These are phyloP conservation scores for Fusarium sp. DNA, from an alignment of 2,329 filamentous ascomycete species.

Conservation along the genomic window DNA sequence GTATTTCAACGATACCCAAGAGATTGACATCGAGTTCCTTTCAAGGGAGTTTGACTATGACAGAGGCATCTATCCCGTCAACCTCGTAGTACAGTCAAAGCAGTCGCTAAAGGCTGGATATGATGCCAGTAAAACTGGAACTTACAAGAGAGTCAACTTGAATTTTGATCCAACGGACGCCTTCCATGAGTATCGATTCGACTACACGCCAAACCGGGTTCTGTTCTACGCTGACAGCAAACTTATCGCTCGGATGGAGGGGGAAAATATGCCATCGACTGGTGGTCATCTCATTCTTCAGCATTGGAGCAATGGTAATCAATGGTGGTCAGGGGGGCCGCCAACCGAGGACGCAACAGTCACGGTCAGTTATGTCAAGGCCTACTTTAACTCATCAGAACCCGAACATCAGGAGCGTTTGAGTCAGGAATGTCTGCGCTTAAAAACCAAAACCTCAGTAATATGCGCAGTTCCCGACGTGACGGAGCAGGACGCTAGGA, in stretches of 20 bases:
- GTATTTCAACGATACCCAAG: conserved; percentile 83
- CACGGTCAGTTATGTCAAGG: conserved; percentile 77
- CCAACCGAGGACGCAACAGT: conserved; percentile 72
- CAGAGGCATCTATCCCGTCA: conserved; percentile 69
- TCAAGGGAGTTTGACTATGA: conserved; percentile 70
- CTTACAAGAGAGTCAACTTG: conserved; percentile 69
- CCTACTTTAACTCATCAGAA: conserved; percentile 81
- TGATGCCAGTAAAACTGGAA: conserved; percentile 70
- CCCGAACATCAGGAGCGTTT: conserved; percentile 25
- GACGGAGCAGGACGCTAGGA: conserved; percentile 38
- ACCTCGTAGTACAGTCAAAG: conserved; percentile 80
- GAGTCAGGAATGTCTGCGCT: conserved; percentile 22
- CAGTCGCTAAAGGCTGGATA: conserved; percentile 69
- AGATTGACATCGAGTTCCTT: conserved; percentile 86
- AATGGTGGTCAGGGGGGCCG: conserved; percentile 77
- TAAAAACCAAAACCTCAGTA: conserved; percentile 12
- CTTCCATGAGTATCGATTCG: conserved; percentile 85
- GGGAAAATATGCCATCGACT: conserved; percentile 67
- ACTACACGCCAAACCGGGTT: conserved; percentile 74
- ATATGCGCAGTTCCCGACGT: conserved; percentile 44
- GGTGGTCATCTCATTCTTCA: conserved; percentile 77
- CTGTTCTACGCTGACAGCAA: conserved; percentile 76
- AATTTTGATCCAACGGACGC: conserved; percentile 73
- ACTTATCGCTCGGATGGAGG: conserved; percentile 67
- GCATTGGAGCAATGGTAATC: conserved; percentile 84